phyloP scores from a whole-genome alignment of 768 basidiomycete species.

The Tricholoma terreum region DNA sequence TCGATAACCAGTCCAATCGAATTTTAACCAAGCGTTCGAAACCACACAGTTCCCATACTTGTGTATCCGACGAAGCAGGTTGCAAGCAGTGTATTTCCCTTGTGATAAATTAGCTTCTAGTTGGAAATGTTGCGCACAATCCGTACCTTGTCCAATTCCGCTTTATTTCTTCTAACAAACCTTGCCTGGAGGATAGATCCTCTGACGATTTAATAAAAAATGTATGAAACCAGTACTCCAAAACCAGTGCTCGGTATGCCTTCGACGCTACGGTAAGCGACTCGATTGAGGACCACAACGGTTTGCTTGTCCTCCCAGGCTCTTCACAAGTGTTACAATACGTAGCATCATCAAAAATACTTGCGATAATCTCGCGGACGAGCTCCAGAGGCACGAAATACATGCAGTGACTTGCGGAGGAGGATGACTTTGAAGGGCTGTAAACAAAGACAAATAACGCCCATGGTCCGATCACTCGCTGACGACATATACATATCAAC shows the following conservation, averaged over 20 bases:
- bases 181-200: constrained; percentile 21
- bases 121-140: background rate
- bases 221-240: constrained; percentile 32
- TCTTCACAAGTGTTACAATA: constrained; percentile 5
- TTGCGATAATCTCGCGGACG: constrained; percentile 28
- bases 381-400: constrained; percentile 31
- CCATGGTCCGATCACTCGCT: no score
- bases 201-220: constrained; percentile 22
- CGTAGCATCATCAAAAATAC: constrained; percentile 14
- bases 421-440: no score
- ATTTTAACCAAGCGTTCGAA: constrained; percentile 20
- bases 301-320: constrained; percentile 20
- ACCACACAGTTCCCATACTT: constrained; percentile 24
- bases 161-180: constrained; percentile 23
- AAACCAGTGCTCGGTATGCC: constrained; percentile 23
- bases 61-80: constrained; percentile 4
- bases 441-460: no score
- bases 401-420: background rate
- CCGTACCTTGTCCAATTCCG: constrained; percentile 23
- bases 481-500: no score
- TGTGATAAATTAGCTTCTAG: background rate
- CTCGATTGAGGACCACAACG: constrained; percentile 24
- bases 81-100: constrained; percentile 34
- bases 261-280: constrained; percentile 29
- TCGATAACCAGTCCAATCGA: constrained; percentile 28